Percentiles rank a stretch among this genome's conserved stretches.
These are phyloP conservation scores for Xylaria multiplex DNA, from an alignment of 2,329 filamentous ascomycete species.

Conservation along the genomic window DNA sequence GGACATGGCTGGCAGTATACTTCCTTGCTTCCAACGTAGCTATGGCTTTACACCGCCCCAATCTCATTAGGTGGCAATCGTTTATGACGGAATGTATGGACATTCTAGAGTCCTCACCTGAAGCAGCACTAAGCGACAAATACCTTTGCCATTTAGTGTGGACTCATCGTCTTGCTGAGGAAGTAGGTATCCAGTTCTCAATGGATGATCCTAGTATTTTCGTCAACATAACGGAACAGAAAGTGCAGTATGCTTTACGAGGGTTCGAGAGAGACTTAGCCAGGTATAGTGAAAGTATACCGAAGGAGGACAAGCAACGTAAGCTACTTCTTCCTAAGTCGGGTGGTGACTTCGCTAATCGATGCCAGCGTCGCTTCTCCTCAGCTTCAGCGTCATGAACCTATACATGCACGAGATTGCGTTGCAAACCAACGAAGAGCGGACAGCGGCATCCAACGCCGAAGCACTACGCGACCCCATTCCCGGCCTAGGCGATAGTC, in stretches of 20 bases:
- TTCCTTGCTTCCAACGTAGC: conserved; percentile 68
- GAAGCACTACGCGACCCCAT: conserved; percentile 57
- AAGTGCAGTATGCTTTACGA: conserved; percentile 71
- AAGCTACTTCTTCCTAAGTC: conserved; percentile 48
- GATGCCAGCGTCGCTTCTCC: conserved; percentile 65
- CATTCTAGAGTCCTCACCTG: conserved; percentile 62
- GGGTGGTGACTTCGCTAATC: conserved; percentile 35
- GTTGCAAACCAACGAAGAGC: conserved; percentile 66
- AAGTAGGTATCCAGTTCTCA: conserved; percentile 72
- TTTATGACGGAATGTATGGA: conserved; percentile 71
- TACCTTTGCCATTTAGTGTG: conserved; percentile 69
- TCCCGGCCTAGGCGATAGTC: conserved; percentile 51
- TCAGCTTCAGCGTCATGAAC: conserved; percentile 72
- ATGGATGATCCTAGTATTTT: conserved; percentile 70
- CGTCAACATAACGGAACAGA: conserved; percentile 67
- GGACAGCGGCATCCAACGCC: conserved; percentile 57
- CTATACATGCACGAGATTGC: conserved; percentile 82
- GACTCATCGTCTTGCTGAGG: conserved; percentile 72
- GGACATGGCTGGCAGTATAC: conserved; percentile 69
- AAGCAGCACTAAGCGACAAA: conserved; percentile 66
- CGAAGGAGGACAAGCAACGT: conserved; percentile 65
- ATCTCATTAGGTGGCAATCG: conserved; percentile 67
- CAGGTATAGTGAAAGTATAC: conserved; percentile 66
- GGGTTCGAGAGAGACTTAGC: conserved; percentile 73
- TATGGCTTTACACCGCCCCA: conserved; percentile 70